Evolutionary conservation across 2,329 filamentous ascomycete species (phyloP), one percentile per base, ranked within the genome.

Genomic region (Scolecobasidium constrictum): DNA sequence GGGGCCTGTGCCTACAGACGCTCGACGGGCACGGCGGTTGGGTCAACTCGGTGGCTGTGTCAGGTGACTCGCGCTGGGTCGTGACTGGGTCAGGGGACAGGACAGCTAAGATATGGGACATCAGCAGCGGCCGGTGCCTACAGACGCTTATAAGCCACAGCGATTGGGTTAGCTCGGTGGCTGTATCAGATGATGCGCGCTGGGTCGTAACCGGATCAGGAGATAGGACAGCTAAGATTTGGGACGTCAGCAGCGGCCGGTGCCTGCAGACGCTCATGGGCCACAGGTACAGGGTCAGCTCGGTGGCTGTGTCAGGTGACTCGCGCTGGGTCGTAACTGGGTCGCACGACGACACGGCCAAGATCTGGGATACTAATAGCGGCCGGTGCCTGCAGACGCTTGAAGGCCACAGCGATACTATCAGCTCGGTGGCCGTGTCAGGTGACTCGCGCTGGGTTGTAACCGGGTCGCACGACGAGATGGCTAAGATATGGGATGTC

Each of bases 231-330:
- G 12, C 11, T 7, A 36, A 17, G 34, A 12, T 13, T 15, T 11
- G 16, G 34, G 50, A 55, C 35, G 41, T 42, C 1, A 37, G 19
- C 41, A 51, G 38, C 20, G 48, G 49, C 36, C 28, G 36, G 5
- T 51, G 46, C 42, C 41, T 52, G 17, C 50, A 51, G 40, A 54
- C 50, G 31, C 50, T 58, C 37, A 44, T 54, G 40, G 50, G 48
- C 35, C 49, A 54, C 46, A 47, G 35, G 19, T 6, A 36, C 31
- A 4, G 1, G 5, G 50, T 55, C 35, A 40, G 0, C 3, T 48
- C 45, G 1, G 49, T 59, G 26, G 50, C 50, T 20, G 56, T 59
- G 48, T 56, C 53, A 17, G 50, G 38, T n/a, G 44, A 51, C 43
- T 42, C 48, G 23, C 40, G 46, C 17, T 23, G 35, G 26, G 12